These are phyloP conservation scores for Rubia peregrina DNA, from an alignment of 305 asterid genomes.

Conservation along the genomic window DNA sequence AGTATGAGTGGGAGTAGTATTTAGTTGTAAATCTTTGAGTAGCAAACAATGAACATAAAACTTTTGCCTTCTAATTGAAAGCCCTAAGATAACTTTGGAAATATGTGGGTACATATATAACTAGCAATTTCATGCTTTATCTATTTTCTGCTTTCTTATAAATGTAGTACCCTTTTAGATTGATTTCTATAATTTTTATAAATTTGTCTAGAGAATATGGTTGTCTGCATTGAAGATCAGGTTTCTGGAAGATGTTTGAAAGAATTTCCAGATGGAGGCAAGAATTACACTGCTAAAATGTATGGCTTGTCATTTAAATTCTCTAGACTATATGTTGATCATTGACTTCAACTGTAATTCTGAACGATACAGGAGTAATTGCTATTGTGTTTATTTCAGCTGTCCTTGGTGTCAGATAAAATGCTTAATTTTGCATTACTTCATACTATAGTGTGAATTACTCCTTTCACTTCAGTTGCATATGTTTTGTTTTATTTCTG, in stretches of 20 bases:
- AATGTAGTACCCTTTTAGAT: constrained; percentile 22
- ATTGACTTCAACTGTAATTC: not conserved
- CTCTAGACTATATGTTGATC: constrained; percentile 11
- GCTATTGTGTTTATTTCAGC: not conserved
- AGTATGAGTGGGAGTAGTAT: not conserved
- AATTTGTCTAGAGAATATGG: constrained; percentile 70
- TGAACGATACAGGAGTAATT: not conserved
- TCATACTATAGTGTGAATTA: not conserved
- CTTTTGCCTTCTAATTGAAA: not conserved
- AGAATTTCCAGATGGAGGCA: constrained; percentile 49
- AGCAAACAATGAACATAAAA: not conserved
- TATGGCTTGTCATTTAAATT: constrained; percentile 21
- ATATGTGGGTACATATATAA: not conserved
- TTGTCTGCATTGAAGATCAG: constrained; percentile 81
- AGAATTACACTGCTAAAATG: constrained; percentile 71
- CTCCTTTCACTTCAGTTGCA: not conserved
- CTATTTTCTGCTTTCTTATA: not conserved
- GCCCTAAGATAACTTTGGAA: not conserved
- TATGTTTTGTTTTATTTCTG: not conserved
- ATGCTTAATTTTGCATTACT: constrained; percentile 4
- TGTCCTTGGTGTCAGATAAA: not conserved
- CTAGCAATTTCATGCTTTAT: not conserved
- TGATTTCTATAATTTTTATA: not conserved
- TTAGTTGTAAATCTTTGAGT: not conserved
- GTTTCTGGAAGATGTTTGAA: constrained; percentile 76